These are phyloP conservation scores for Neonectria faginata DNA, from an alignment of 2,329 filamentous ascomycete species.

Conservation along the genomic window DNA sequence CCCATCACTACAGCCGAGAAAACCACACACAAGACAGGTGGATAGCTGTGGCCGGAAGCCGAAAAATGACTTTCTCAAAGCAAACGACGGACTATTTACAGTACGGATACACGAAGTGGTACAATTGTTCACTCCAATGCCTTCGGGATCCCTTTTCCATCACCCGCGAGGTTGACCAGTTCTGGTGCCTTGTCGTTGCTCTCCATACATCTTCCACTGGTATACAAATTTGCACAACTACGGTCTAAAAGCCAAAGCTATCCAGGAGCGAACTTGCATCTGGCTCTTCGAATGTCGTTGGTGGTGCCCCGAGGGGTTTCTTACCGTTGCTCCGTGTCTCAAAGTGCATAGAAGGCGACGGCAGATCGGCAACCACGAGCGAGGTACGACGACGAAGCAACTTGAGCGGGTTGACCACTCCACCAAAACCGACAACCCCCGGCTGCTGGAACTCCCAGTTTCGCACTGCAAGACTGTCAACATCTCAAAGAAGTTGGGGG, in stretches of 20 bases:
- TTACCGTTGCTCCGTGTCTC: conserved; percentile 55
- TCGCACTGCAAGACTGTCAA: conserved; percentile 64
- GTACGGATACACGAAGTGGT: conserved; percentile 14
- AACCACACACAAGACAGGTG: no score
- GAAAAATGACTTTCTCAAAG: background rate
- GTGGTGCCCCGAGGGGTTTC: conserved; percentile 65
- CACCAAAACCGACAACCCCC: conserved; percentile 52
- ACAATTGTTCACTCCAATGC: conserved; percentile 6
- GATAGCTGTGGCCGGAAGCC: background rate
- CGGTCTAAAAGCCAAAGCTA: conserved; percentile 86
- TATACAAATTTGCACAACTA: background rate
- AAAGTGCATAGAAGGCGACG: conserved; percentile 56
- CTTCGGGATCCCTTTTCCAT: background rate
- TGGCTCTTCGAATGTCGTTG: conserved; percentile 91
- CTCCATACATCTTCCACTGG: background rate
- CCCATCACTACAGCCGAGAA: background rate
- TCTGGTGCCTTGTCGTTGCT: background rate
- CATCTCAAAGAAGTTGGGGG: background rate
- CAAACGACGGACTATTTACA: conserved; percentile 2
- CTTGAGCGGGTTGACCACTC: conserved; percentile 72
- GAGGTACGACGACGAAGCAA: conserved; percentile 79
- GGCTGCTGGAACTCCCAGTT: conserved; percentile 84
- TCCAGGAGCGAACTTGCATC: conserved; percentile 89
- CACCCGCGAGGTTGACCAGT: background rate
- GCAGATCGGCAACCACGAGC: conserved; percentile 82